Evolutionary conservation across 345 rosid genomes (phyloP).

Genomic region (Cardamine resedifolia): DNA sequence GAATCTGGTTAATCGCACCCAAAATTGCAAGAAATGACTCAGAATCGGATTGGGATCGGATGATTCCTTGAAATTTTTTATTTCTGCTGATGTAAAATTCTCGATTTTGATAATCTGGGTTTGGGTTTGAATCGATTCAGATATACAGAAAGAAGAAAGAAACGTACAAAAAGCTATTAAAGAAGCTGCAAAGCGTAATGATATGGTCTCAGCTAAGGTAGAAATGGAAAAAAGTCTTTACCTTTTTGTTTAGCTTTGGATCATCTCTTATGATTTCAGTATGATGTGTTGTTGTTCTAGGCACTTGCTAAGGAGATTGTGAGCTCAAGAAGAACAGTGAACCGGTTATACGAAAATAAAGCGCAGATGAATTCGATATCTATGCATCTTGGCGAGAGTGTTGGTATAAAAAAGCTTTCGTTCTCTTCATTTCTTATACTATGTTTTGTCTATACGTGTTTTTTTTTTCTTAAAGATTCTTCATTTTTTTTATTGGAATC

Average conservation of each 20-base stretch:
- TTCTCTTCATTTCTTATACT: not conserved
- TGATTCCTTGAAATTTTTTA: not conserved
- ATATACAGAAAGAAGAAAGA: conserved; percentile 87
- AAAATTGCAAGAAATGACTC: not conserved
- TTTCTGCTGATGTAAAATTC: not conserved
- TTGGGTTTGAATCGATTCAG: conserved; percentile 39
- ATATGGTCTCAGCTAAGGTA: conserved; percentile 92
- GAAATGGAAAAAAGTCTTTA: not conserved
- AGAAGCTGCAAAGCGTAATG: conserved; percentile 90
- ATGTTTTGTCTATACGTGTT: not conserved
- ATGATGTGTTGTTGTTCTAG: conserved; percentile 40
- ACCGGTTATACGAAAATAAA: conserved; percentile 82
- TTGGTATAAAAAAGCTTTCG: conserved; percentile 53
- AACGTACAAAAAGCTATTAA: conserved; percentile 84
- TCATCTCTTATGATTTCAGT: conserved; percentile 10
- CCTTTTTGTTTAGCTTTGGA: not conserved
- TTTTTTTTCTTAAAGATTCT: not conserved
- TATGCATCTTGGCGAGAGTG: conserved; percentile 96
- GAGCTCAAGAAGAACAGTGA: conserved; percentile 73
- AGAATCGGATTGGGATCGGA: conserved; percentile 11
- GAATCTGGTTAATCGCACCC: not conserved
- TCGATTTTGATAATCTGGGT: not conserved
- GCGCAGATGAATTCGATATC: conserved; percentile 96
- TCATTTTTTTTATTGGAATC: not conserved
- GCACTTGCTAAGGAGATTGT: conserved; percentile 88